Base-by-base conservation (phyloP, 495 filamentous ascomycete species). In the Darksidea phi region DNA sequence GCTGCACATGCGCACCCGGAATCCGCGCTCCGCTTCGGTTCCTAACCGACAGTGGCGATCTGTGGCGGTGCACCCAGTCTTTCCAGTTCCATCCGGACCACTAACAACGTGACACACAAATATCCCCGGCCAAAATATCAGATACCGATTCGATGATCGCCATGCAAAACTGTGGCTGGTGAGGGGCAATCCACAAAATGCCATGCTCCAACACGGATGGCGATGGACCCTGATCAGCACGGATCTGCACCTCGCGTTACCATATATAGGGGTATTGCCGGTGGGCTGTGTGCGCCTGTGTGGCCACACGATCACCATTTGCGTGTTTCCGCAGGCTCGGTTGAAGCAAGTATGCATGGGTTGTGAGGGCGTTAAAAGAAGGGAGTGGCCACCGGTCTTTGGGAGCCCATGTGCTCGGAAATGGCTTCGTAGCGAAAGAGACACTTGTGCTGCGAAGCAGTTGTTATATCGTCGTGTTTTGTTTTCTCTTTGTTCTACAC, bases 141-240 rank as follows among this genome's bases (percentile, higher is more conserved):
- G 3, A 43, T n/a, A 6, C 15, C 41, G 41, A 43, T 43, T 43
- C 41, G 41, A 4, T 13, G 15, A 43, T 6, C 15, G 15, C 41
- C 41, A 43, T 43, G 41, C 3, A 13, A 43, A 43, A 43, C 5
- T 49, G 46, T 49, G 46, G 46, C 46, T 49, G 23, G 46, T 49
- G 46, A 49, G 46, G 46, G 46, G 46, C 46, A 28, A 49, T 15
- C 46, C 21, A 13, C 17, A 20, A 49, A 28, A 21, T 28, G 24
- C 46, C 46, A 23, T 49, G 43, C 13, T 32, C 10, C 28, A 10
- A 10, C 28, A 10, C 3, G 4, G 28, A 32, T 4, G 10, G 28
- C n/a, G 13, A 2, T 4, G 24, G 46, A 49, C 46, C 46, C 46
- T 49, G 46, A 49, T 49, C 46, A 4, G 11, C 46, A 15, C 41